Percentiles rank a stretch among this genome's conserved stretches.
Evolutionary conservation across 495 filamentous ascomycete genomes (phyloP).

Genomic region (Podospora tetraspora): DNA sequence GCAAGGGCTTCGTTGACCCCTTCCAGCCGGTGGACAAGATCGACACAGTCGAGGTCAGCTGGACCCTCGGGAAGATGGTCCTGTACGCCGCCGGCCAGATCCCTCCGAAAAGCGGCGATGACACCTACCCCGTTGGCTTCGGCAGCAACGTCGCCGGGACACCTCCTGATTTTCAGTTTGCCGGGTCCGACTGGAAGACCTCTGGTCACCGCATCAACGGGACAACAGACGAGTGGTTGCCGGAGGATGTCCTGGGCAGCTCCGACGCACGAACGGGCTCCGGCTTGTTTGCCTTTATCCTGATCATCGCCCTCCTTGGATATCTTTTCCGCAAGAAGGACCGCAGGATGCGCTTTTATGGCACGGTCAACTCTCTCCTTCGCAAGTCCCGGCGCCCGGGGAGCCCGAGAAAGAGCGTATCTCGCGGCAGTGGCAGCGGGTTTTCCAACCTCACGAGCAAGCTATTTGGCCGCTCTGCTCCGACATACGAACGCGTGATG

Average conservation of each 20-base stretch:
- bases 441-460: constrained; percentile 53
- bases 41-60: constrained; percentile 88
- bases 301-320: constrained; percentile 60
- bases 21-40: constrained; percentile 96
- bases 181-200: constrained; percentile 57
- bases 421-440: constrained; percentile 36
- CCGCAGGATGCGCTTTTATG: constrained; percentile 60
- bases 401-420: constrained; percentile 48
- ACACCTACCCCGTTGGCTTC: constrained; percentile 74
- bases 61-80: constrained; percentile 97
- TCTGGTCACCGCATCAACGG: constrained; percentile 15
- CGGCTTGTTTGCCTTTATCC: constrained; percentile 66
- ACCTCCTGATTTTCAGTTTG: constrained; percentile 77
- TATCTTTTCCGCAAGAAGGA: constrained; percentile 57
- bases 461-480: constrained; percentile 47
- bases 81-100: constrained; percentile 91
- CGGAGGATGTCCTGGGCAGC: constrained; percentile 60
- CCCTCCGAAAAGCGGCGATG: constrained; percentile 52
- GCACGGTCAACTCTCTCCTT: constrained; percentile 50
- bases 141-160: constrained; percentile 66
- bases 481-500: constrained; percentile 75
- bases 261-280: constrained; percentile 68
- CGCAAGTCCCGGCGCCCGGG: constrained; percentile 49
- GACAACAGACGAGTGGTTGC: constrained; percentile 39
- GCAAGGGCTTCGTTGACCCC: constrained; percentile 76